Evolutionary conservation across 2,329 filamentous ascomycete genomes (phyloP), one percentile per base, ranked within the genome.

Genomic region (Colletotrichum ledebouriae): DNA sequence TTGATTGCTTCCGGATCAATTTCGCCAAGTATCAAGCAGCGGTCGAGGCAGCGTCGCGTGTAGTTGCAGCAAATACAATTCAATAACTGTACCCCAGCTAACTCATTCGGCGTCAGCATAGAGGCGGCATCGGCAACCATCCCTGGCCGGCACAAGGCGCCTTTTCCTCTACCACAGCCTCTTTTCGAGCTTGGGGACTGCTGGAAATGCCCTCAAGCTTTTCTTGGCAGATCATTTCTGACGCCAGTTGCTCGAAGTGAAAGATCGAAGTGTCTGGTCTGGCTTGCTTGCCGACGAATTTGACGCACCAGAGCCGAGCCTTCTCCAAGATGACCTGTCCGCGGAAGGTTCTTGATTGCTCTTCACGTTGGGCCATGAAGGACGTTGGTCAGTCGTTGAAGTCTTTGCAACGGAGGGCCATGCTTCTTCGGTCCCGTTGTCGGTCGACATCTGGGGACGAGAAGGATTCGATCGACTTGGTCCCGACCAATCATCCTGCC

Each of bases 201-300:
- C 37, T 39, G 11, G 4, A 39, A 15, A 1, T 39, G 37, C 10
- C 37, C 13, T 11, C 37, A 39, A 15, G 4, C 37, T 39, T 15
- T 0, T 39, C 9, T 1, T 39, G 11, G 41, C 17, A 47, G 22
- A 13, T 4, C 42, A 17, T 25, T 34, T 65, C 34, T 47, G 61
- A 22, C 65, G 61, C 61, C 65, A 68, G 55, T 65, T 65, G 0
- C 46, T 57, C 5, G 65, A 68, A 15, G 61, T 33, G 2, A 65
- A 22, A 29, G 53, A 59, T 20, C 29, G 59, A 1, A 42, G 39
- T 7, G 55, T 47, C 25, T 59, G 61, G 1, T 50, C 42, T 22
- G 65, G 22, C 6, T 59, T 64, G 11, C 6, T 37, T 1, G 25
- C 34, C 1, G 49, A 17, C 17, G 29, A 20, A 10, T 17, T 17